Evolutionary conservation across 139 green algal species (phyloP).

Genomic region (Spirogloea muscicola): DNA sequence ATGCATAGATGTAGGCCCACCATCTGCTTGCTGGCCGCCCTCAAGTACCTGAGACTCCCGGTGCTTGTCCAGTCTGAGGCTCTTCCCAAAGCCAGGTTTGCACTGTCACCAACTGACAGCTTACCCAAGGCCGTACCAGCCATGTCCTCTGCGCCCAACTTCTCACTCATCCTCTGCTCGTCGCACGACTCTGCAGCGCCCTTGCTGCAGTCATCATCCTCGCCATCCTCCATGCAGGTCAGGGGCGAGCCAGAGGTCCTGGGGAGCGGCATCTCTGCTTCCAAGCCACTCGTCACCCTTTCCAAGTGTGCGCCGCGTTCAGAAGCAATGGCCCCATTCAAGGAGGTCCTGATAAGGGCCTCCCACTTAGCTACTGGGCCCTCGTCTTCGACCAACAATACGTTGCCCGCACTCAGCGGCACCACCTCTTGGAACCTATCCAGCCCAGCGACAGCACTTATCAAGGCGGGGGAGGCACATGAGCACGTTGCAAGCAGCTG

Average conservation of each 20-base stretch:
- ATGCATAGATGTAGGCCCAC: slow-evolving; percentile 82
- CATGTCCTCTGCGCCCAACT: neutral
- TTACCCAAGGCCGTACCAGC: too few relatives aligned
- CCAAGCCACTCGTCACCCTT: neutral
- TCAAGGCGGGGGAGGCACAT: too few relatives aligned
- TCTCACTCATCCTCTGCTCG: neutral
- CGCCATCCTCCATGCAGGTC: neutral
- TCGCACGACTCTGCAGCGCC: neutral
- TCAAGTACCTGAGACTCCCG: slow-evolving; percentile 55
- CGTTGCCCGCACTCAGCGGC: slow-evolving; percentile 68
- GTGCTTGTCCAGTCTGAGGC: too few relatives aligned
- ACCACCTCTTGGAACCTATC: slow-evolving; percentile 88
- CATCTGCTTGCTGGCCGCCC: slow-evolving; percentile 72
- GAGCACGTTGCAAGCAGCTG: too few relatives aligned
- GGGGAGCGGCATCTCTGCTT: neutral
- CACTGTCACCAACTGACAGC: too few relatives aligned
- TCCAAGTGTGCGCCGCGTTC: too few relatives aligned
- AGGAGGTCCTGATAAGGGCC: slow-evolving; percentile 9
- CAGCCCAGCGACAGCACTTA: too few relatives aligned
- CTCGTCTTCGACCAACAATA: slow-evolving; percentile 44
- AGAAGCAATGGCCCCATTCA: too few relatives aligned
- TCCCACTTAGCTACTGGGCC: slow-evolving; percentile 42
- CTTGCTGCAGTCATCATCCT: slow-evolving; percentile 2
- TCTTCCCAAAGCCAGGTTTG: too few relatives aligned
- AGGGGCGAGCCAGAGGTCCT: neutral